Base-by-base conservation (phyloP, 139 green algal genomes). In the Tetraselmis chui region DNA sequence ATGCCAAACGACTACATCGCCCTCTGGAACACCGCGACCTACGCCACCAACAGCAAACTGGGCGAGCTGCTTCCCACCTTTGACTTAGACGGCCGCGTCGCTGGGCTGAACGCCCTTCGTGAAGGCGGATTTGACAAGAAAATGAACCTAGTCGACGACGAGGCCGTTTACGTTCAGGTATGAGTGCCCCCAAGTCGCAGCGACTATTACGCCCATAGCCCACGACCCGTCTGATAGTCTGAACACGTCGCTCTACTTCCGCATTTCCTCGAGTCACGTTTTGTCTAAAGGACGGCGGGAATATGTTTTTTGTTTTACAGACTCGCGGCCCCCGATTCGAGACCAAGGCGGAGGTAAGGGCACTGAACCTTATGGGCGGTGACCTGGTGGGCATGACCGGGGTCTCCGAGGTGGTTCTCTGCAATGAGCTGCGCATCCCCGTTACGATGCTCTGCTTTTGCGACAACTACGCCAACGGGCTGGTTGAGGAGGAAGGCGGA, bases 381-480 rank as follows among this genome's bases (percentile, higher is more conserved):
- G 74, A 77, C 74, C 26, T 77, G 74, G 74, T 77, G 5, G 74
- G 74, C 26, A 77, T 77, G 74, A 77, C 74, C 23, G 74, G 74
- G 23, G 74, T 77, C 23, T 28, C 5, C 74, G 74, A 77, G 74
- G 74, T 77, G 74, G 74, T 77, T 22, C 74, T 77, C 23, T 77
- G 74, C 74, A 77, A 77, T 25, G 74, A 77, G 74, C 74, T 77
- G 26, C 25, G n/a, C 26, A 28, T 77, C 74, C 74, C 74, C 74
- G 74, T 77, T 2, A 77, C 74, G 26, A 77, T 77, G 74, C 26
- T 77, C 26, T 77, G 74, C 74, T 77, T 77, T 25, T 77, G 74
- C 74, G 74, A 77, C 74, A 77, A 77, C n/a, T 77, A 29, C 26
- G 74, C 74, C 74, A 77, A 77, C 74, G 74, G 74, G 26, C 25